These are phyloP conservation scores for Metschnikowia colocasiae DNA, from an alignment of 805 yeast genomes.

Conservation along the genomic window DNA sequence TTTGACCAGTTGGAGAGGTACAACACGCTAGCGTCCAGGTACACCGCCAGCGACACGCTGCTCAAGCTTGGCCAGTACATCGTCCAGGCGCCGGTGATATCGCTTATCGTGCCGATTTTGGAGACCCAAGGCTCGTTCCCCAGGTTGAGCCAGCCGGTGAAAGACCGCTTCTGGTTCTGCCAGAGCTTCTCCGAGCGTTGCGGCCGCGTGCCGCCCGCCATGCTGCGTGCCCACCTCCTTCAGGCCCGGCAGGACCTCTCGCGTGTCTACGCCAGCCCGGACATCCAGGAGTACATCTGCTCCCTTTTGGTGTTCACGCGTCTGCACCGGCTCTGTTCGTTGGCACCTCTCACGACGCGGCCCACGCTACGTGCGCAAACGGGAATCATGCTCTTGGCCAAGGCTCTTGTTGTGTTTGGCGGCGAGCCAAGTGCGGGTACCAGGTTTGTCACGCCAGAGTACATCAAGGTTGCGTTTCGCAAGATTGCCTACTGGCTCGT, in stretches of 20 bases:
- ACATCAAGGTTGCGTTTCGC: conserved; percentile 35
- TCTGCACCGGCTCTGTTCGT: conserved; percentile 36
- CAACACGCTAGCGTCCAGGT: conserved; percentile 9
- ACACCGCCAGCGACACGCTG: conserved; percentile 9
- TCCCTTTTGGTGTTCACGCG: conserved; percentile 36
- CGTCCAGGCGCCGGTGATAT: conserved; percentile 11
- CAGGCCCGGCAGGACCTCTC: conserved; percentile 8
- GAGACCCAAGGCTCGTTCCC: conserved; percentile 7
- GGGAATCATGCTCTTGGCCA: conserved; percentile 26
- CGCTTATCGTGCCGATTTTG: conserved; percentile 13
- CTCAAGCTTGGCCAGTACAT: conserved; percentile 9
- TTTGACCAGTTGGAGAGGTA: conserved; percentile 15
- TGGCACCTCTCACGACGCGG: conserved; percentile 35
- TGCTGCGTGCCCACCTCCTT: neutral
- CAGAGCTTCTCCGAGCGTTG: conserved; percentile 9
- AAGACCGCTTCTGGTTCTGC: conserved; percentile 20
- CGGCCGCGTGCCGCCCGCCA: neutral
- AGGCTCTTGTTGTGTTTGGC: conserved; percentile 25
- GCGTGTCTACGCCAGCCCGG: conserved; percentile 31
- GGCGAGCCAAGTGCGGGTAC: neutral
- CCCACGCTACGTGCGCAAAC: conserved; percentile 32
- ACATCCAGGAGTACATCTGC: conserved; percentile 34
- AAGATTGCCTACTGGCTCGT: conserved; percentile 43
- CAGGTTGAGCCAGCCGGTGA: conserved; percentile 13
- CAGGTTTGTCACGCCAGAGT: conserved; percentile 36